A percentile compares a stretch with the other conserved stretches of the same genome.
Conservation (phyloP, 345 rosid species). For the Clausena lansium region DNA sequence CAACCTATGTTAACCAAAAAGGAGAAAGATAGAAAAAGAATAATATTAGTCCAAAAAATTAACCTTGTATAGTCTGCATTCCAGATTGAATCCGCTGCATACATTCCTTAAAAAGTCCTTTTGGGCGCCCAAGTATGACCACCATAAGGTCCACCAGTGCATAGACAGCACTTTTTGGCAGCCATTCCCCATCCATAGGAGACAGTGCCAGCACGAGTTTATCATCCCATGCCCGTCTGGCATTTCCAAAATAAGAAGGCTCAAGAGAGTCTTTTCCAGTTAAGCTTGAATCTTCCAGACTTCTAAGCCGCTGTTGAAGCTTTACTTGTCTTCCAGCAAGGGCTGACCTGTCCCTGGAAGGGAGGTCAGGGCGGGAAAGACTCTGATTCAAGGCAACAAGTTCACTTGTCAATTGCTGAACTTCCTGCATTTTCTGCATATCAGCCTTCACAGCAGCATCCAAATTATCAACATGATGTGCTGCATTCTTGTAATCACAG, state of each 20-base stretch:
- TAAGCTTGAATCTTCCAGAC: slow-evolving; percentile 30
- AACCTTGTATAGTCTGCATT: slow-evolving; percentile 74
- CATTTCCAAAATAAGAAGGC: slow-evolving; percentile 61
- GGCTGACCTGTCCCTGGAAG: slow-evolving; percentile 60
- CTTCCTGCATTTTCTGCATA: slow-evolving; percentile 44
- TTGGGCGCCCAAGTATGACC: slow-evolving; percentile 86
- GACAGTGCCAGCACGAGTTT: slow-evolving; percentile 79
- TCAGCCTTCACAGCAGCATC: slow-evolving; percentile 90
- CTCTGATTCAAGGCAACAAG: slow-evolving; percentile 64
- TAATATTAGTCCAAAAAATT: not conserved
- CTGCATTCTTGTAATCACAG: slow-evolving; percentile 89
- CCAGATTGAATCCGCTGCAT: slow-evolving; percentile 88
- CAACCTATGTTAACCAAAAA: not conserved
- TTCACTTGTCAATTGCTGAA: slow-evolving; percentile 54
- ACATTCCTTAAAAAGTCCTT: slow-evolving; percentile 92
- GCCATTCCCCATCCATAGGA: slow-evolving; percentile 94
- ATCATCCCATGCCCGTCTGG: slow-evolving; percentile 53
- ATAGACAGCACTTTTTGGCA: slow-evolving; percentile 84
- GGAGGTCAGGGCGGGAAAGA: slow-evolving; percentile 62
- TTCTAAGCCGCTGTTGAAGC: slow-evolving; percentile 53
- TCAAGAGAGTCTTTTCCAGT: slow-evolving; percentile 44
- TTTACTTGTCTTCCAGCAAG: slow-evolving; percentile 50
- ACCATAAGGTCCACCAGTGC: slow-evolving; percentile 93
- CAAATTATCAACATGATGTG: slow-evolving; percentile 78
- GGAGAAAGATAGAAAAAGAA: not conserved